Evolutionary conservation across 1,139 yeast species (phyloP), one percentile per base, ranked within the genome.

Genomic region (Yamadazyma diddensiae): DNA sequence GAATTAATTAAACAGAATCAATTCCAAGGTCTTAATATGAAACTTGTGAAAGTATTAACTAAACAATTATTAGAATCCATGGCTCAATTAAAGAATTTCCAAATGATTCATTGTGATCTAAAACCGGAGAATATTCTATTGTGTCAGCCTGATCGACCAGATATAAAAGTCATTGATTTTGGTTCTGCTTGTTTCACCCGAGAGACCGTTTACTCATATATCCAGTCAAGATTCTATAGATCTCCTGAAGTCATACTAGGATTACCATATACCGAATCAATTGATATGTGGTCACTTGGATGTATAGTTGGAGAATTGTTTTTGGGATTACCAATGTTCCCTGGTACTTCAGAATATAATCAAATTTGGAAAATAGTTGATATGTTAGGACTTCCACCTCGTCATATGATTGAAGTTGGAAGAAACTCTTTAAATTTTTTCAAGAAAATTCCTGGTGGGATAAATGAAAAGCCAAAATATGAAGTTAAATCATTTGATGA

Each of bases 241-340:
- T 86, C 96, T 1, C 99, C 99, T 0, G 99, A 92, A 55, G 95
- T 92, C 13, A 77, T 92, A 3, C 61, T 92, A 19, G 98, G 99
- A 0, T 67, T 92, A 29, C 95, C 96, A 4, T 84, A 83, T 49
- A 84, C 96, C 0, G 80, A 95, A 14, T 80, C 95, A 6, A 92
- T 92, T 37, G 99, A 92, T 57, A 88, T 92, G 90, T 92, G 99
- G 99, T 88, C 97, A 2, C 65, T 92, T 28, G 99, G 98, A 2
- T 92, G 99, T 63, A 92, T 94, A 34, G 82, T 90, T 21, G 97
- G 96, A 1, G 99, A 92, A 55, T 63, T 92, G 34, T 92, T 88
- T 49, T 61, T 92, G 35, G 99, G 99, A 1, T 68, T 92, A 36
- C 99, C 99, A 1, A 70, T 92, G 49, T 88, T 92, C 50, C 97